These are phyloP conservation scores for Alopecurus myosuroides DNA, from an alignment of 176 grass and related monocot genomes.

Conservation along the genomic window DNA sequence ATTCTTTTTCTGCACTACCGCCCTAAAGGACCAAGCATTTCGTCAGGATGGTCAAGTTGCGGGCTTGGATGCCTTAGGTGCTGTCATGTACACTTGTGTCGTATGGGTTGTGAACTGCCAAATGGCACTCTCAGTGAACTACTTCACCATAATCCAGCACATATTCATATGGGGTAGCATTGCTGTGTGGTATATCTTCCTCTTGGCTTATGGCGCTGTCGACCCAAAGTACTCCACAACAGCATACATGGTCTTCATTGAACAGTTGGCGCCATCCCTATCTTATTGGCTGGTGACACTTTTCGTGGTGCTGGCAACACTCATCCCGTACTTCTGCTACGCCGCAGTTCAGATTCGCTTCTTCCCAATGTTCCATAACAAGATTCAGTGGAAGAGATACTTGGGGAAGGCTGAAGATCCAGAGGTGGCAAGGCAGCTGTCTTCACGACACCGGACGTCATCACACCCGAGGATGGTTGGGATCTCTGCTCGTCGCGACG, in stretches of 20 bases:
- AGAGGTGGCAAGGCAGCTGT: constrained; percentile 80
- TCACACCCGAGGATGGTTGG: constrained; percentile 77
- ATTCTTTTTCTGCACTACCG: constrained; percentile 80
- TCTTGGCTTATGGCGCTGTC: constrained; percentile 64
- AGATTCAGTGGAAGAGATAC: constrained; percentile 89
- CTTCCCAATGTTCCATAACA: constrained; percentile 98
- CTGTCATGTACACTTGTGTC: constrained; percentile 85
- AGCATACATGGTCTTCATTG: constrained; percentile 75
- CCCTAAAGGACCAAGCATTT: constrained; percentile 66
- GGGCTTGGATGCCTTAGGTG: constrained; percentile 59
- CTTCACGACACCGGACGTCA: constrained; percentile 40
- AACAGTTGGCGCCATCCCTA: constrained; percentile 61
- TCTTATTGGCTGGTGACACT: constrained; percentile 81
- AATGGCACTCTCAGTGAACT: constrained; percentile 86
- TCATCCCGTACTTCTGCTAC: constrained; percentile 65
- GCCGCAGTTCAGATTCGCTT: constrained; percentile 68
- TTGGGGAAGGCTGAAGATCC: constrained; percentile 78
- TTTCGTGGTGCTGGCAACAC: constrained; percentile 63
- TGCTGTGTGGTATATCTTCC: constrained; percentile 75
- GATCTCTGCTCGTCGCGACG: constrained; percentile 76
- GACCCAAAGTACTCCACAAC: constrained; percentile 41
- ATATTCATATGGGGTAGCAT: constrained; percentile 97
- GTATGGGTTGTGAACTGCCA: constrained; percentile 98
- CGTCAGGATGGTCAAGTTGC: constrained; percentile 60
- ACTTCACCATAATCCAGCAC: constrained; percentile 95